A percentile compares a stretch with the other conserved stretches of the same genome.
These are phyloP conservation scores for Tuber microsphaerosporum DNA, from an alignment of 495 filamentous ascomycete species.

Conservation along the genomic window DNA sequence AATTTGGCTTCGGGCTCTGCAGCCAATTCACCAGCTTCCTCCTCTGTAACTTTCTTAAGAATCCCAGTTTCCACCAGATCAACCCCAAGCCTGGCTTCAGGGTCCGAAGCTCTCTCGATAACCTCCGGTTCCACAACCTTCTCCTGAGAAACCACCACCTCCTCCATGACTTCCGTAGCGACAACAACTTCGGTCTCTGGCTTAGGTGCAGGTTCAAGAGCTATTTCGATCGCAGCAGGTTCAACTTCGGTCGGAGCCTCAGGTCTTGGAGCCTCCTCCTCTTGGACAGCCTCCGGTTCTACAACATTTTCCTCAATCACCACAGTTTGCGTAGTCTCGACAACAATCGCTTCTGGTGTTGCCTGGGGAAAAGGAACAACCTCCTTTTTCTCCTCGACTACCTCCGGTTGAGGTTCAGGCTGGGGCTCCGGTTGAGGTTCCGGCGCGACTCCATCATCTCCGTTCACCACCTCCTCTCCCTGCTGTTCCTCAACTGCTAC, in stretches of 20 bases:
- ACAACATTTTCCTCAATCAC: constrained; percentile 4
- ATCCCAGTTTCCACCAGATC: not conserved
- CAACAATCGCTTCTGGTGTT: not conserved
- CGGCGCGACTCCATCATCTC: constrained; percentile 10
- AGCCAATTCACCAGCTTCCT: not conserved
- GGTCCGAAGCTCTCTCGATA: not conserved
- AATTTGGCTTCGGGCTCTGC: not conserved
- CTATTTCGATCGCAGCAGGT: not conserved
- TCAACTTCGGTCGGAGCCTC: not conserved
- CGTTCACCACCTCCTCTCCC: constrained; percentile 22
- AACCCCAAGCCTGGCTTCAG: not conserved
- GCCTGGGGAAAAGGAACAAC: not conserved
- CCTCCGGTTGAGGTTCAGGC: constrained; percentile 10
- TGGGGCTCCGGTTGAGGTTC: not conserved
- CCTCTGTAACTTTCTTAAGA: not conserved
- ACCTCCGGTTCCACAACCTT: not conserved
- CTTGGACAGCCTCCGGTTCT: not conserved
- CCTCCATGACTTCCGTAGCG: not conserved
- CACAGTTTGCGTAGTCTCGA: not conserved
- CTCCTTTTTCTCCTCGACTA: constrained; percentile 12
- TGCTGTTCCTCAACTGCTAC: constrained; percentile 16
- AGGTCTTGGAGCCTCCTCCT: not conserved
- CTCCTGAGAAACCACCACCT: not conserved
- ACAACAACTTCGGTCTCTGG: not conserved
- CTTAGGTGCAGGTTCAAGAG: not conserved